These are phyloP conservation scores for Sugiyamaella castrensis DNA, from an alignment of 1,139 yeast species.

Conservation along the genomic window DNA sequence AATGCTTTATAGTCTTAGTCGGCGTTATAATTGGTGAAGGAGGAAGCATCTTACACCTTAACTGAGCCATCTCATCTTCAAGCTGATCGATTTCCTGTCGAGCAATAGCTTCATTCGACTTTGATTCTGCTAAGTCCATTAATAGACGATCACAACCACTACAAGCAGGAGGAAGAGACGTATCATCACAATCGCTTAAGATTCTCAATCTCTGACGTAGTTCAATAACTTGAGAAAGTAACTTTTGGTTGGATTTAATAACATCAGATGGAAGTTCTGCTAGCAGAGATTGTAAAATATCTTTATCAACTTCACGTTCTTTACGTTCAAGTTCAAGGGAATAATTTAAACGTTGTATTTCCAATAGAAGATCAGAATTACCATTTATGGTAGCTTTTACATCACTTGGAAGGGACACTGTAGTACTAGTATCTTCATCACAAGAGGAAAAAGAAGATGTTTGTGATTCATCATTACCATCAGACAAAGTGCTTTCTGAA, in stretches of 20 bases:
- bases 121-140: slow-evolving; percentile 34
- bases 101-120: slow-evolving; percentile 34
- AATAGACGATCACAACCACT: slow-evolving; percentile 32
- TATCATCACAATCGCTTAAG: slow-evolving; percentile 1
- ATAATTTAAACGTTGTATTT: not conserved
- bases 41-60: not conserved
- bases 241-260: slow-evolving; percentile 1
- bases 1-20: not conserved
- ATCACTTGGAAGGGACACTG: not conserved
- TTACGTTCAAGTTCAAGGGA: slow-evolving; percentile 16
- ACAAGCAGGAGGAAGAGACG: slow-evolving; percentile 15
- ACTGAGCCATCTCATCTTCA: slow-evolving; percentile 24
- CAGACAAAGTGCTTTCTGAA: not conserved
- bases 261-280: slow-evolving; percentile 9
- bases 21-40: not conserved
- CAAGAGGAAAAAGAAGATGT: not conserved
- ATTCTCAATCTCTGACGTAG: slow-evolving; percentile 15
- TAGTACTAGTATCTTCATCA: not conserved
- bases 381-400: not conserved
- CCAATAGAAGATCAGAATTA: not conserved
- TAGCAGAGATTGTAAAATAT: slow-evolving; percentile 13
- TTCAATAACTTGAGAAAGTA: slow-evolving; percentile 6
- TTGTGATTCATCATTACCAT: too few relatives aligned
- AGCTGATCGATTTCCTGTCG: slow-evolving; percentile 35
- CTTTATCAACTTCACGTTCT: slow-evolving; percentile 19